Evolutionary conservation across 1,139 yeast genomes (phyloP).

Genomic region (Suhomyces wounanorum): DNA sequence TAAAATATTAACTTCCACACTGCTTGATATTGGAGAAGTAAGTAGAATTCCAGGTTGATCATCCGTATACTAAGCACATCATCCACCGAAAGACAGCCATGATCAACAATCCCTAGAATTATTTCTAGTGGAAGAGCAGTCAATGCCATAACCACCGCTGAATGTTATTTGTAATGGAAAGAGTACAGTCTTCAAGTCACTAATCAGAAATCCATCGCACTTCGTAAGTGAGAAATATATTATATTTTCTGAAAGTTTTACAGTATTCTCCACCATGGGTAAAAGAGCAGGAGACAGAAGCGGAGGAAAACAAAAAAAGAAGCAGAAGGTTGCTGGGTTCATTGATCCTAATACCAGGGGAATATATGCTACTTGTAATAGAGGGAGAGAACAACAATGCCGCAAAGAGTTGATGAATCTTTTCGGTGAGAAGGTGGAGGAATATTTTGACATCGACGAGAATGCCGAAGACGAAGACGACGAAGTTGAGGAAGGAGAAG

Average conservation of each 20-base stretch:
- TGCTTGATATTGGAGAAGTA: not conserved
- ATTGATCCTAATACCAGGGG: constrained; percentile 84
- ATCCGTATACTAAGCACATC: constrained; percentile 24
- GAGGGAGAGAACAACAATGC: constrained; percentile 77
- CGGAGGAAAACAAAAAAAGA: constrained; percentile 28
- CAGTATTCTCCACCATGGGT: constrained; percentile 30
- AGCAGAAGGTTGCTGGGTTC: constrained; percentile 49
- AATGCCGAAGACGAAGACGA: constrained; percentile 32
- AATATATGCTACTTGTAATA: constrained; percentile 79
- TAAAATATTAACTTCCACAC: constrained; percentile 5
- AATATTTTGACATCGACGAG: constrained; percentile 47
- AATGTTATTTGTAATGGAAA: not conserved
- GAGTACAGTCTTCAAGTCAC: not conserved
- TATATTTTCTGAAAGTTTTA: not conserved
- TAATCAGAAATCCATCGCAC: not conserved
- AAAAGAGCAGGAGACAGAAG: constrained; percentile 30
- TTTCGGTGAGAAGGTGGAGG: constrained; percentile 56
- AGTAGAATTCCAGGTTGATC: not conserved
- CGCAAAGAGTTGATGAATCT: constrained; percentile 68
- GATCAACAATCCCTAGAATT: constrained; percentile 15
- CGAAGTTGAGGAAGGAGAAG: constrained; percentile 31
- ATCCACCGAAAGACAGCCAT: constrained; percentile 21
- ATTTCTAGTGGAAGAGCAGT: constrained; percentile 4
- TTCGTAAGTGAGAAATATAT: not conserved
- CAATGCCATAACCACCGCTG: not conserved